Base-by-base conservation (phyloP, 2,329 filamentous ascomycete genomes). In the Aspergillus oerlinghausenensis region DNA sequence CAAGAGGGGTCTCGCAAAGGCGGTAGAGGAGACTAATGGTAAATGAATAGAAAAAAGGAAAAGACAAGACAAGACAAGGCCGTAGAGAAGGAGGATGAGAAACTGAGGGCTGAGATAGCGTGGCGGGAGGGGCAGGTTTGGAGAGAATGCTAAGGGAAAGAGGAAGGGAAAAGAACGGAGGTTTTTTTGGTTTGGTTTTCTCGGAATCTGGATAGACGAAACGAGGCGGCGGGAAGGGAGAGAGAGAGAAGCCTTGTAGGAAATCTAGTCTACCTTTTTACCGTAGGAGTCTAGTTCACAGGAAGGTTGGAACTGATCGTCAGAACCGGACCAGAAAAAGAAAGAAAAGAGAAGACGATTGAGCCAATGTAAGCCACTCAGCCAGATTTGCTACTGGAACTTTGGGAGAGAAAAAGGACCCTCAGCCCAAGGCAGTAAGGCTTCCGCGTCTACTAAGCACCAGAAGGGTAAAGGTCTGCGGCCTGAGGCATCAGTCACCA, bases 181-280 rank as follows among this genome's bases (percentile, higher is more conserved):
- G 32, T 38, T 38, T 38, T 38, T 59, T 61, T 60, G 57, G 59
- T 59, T 57, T 56, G 62, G 59, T 60, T 58, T 56, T 56, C 59
- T n/a, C 32, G 32, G 58, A 57, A 58, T 58, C 55, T 63, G 56
- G 61, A 60, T 59, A 56, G 56, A 60, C 56, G 57, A 59, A 55
- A 61, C 57, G 56, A 56, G n/a, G n/a, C n/a, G 57, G 56, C 56
- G 58, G 60, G 58, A 62, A 63, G 40, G 7, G 60, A 59, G 56
- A 55, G 54, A 32, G 42, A 38, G 19, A 47, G 35, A 26, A 40
- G 32, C 40, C 26, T 21, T 10, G 17, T 38, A 51, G n/a, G 4
- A 17, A 17, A 21, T 21, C 29, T 11, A 29, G 28, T 29, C 28
- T 29, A 29, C 28, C 28, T 29, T 29, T 29, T 29, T 11, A 29